Evolutionary conservation across 305 asterid genomes (phyloP), one percentile per base, ranked within the genome.

Genomic region (Fraxinus ornus): DNA sequence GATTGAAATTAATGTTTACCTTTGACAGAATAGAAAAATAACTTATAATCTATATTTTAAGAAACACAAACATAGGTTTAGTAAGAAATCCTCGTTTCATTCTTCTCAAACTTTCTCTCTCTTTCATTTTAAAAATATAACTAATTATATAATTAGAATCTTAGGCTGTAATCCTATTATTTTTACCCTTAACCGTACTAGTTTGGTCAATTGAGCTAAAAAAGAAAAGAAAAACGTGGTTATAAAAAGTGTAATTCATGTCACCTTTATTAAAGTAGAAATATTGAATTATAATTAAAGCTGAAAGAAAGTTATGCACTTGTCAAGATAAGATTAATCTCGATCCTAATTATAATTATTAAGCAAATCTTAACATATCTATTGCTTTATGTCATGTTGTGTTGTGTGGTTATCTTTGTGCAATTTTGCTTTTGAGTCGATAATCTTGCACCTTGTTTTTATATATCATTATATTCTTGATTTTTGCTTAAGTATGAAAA

Each of bases 251-350:
- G 73, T 33, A 78, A 60, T 62, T 78, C 36, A 36, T 32, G 57
- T 17, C 75, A 21, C 10, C 81, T 78, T 78, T 37, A 35, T 30
- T 36, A 78, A 78, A 78, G 73, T 55, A 78, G 35, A 52, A 8
- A 52, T 30, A 12, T 19, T 44, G 66, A 22, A 55, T 41, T 78
- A 57, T n/a, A 57, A 57, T 36, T 78, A 55, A 78, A 78, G 57
- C 33, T 3, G 22, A 33, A 36, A 60, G 8, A 60, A 79, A 36
- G 76, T n/a, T 32, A 35, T 60, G 33, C 57, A 60, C 57, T 57
- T 32, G 60, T 19, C 22, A 62, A 79, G 81, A 36, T 62, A 64
- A 26, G 76, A 37, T 57, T 57, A 60, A 78, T 55, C 30, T 60
- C 12, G 21, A 57, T 35, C 75, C 66, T 57, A 55, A 71, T 13